Conservation (phyloP, 306 rosid genomes). For the Quillaja saponaria region DNA sequence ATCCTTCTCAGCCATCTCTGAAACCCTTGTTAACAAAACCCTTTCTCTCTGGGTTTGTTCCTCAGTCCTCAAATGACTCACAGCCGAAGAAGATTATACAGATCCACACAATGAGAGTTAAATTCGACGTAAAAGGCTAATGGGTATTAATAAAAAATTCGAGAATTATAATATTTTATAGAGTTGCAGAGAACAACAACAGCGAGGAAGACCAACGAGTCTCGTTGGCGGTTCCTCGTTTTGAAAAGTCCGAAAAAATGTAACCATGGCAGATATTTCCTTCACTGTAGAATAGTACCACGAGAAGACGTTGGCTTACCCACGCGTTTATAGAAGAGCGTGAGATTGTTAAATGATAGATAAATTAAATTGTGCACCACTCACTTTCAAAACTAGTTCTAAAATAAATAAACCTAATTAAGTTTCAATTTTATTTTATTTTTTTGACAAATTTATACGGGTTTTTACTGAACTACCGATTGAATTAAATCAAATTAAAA, state of each 20-base stretch:
- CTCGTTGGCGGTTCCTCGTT: slow-evolving; percentile 55
- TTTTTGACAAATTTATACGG: too few relatives aligned
- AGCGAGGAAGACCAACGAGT: slow-evolving; percentile 40
- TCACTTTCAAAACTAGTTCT: too few relatives aligned
- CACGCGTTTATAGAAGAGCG: background rate
- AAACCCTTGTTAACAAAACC: slow-evolving; percentile 15
- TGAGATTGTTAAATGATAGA: too few relatives aligned
- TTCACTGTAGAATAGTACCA: background rate
- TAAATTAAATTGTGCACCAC: too few relatives aligned
- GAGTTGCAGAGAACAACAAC: slow-evolving; percentile 17
- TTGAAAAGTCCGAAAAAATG: slow-evolving; percentile 50
- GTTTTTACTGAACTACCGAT: too few relatives aligned
- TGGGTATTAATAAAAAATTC: slow-evolving; percentile 18
- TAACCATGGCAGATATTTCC: background rate
- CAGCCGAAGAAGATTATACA: slow-evolving; percentile 18
- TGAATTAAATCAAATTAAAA: too few relatives aligned
- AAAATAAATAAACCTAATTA: too few relatives aligned
- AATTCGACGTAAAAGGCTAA: slow-evolving; percentile 31
- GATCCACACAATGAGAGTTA: slow-evolving; percentile 23
- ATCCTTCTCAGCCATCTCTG: slow-evolving; percentile 62
- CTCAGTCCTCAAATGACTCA: background rate
- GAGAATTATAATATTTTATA: slow-evolving; percentile 8
- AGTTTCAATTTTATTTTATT: too few relatives aligned
- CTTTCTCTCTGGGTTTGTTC: too few relatives aligned
- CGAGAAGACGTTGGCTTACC: background rate